Evolutionary conservation across 2,329 filamentous ascomycete species (phyloP), one percentile per base, ranked within the genome.

Genomic region (Blastomyces parvus): DNA sequence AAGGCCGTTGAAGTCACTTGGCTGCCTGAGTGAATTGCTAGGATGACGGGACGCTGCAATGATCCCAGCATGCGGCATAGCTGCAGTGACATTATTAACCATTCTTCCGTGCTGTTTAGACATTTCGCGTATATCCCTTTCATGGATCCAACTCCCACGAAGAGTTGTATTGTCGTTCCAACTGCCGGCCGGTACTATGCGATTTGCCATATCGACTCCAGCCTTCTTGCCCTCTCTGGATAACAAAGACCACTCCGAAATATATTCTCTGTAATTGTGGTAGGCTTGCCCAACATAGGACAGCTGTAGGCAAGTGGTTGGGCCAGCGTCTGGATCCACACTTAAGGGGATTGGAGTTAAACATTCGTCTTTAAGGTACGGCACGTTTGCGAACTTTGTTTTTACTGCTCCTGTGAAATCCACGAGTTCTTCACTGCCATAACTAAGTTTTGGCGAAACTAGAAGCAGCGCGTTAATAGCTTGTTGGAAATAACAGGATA

Each of bases 51-150:
- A 86, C 0, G 89, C 89, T 14, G 79, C 74, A 42, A 88, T 85
- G 0, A 94, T 81, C 0, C 87, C 85, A 0, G 86, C 80, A 68
- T 94, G 90, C 0, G 90, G 90, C 82, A 92, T 87, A 0, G 88
- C 88, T 67, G 92, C 80, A 0, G 87, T 89, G 33, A 91, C 84
- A 66, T 92, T 91, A 71, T 91, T 89, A 69, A 93, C 78, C 46
- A 88, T 80, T 33, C 88, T 80, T 0, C 78, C 75, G 61, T 83
- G 72, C 13, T 79, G 70, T 4, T 78, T 70, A 3, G 81, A 87
- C 0, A 79, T 76, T 3, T 76, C 72, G 0, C 79, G 79, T 22
- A 86, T 81, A 62, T 89, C 79, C 42, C 81, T 62, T 0, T 74
- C 78, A 63, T 88, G 81, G 46, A 91, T 84, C 89, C 89, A 94